These are phyloP conservation scores for Trichosporon inkin DNA, from an alignment of 1,284 basidiomycete species.

Conservation along the genomic window DNA sequence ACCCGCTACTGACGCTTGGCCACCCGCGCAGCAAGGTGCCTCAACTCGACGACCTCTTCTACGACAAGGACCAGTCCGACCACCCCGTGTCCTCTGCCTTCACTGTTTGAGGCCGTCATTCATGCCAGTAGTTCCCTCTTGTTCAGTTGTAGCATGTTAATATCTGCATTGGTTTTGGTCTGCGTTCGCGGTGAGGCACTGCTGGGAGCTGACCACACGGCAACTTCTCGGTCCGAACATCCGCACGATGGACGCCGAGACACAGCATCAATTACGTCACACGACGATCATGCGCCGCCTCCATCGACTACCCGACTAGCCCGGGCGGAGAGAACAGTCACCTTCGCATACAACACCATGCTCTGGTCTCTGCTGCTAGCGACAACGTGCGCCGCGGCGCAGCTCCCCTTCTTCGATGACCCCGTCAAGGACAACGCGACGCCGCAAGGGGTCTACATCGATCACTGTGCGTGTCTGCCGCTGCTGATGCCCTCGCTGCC, in stretches of 20 bases:
- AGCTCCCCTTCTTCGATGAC: background rate
- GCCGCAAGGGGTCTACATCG: background rate
- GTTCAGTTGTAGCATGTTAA: conserved; percentile 5
- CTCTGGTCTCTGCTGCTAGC: background rate
- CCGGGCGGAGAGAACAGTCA: too few species aligned
- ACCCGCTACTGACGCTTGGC: conserved; percentile 22
- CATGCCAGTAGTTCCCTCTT: background rate
- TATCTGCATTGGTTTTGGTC: background rate
- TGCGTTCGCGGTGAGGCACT: too few species aligned
- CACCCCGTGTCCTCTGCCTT: background rate
- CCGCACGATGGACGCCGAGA: too few species aligned
- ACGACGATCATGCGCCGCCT: too few species aligned
- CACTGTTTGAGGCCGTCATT: background rate
- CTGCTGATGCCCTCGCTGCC: background rate
- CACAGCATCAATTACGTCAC: too few species aligned
- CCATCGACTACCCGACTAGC: too few species aligned
- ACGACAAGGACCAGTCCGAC: conserved; percentile 21
- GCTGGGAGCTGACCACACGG: too few species aligned
- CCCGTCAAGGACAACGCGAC: background rate
- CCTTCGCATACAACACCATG: background rate
- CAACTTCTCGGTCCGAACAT: too few species aligned
- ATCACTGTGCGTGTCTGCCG: background rate
- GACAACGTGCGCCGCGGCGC: background rate
- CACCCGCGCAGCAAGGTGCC: conserved; percentile 18
- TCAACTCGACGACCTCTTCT: conserved; percentile 23